Conservation (phyloP, 2,329 filamentous ascomycete species). For the Sclerotinia nivalis region DNA sequence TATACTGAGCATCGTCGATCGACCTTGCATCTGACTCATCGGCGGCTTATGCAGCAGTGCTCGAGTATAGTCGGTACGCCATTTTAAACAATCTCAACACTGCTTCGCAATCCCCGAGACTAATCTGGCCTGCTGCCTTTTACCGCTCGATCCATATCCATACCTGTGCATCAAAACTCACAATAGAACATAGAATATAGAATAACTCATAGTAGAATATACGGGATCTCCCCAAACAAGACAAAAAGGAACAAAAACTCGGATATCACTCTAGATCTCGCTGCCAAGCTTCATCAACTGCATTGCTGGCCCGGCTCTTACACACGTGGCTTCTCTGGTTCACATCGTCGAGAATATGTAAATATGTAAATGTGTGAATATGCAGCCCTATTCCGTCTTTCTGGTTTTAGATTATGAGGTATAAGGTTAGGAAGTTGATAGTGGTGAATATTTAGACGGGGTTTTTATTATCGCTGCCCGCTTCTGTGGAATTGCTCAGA, state of each 20-base stretch:
- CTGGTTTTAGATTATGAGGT: not conserved
- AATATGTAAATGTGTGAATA: not conserved
- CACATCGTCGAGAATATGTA: no score
- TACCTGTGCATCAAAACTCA: not conserved
- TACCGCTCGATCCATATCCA: not conserved
- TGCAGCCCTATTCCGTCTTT: not conserved
- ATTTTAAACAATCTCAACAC: not conserved
- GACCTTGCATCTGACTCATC: constrained; percentile 15
- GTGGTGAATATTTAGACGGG: no score
- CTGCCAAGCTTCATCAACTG: not conserved
- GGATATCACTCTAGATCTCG: no score
- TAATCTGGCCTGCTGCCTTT: not conserved
- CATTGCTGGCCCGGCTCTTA: not conserved
- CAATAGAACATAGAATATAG: no score
- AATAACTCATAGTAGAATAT: no score
- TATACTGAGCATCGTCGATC: not conserved
- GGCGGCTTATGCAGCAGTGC: not conserved
- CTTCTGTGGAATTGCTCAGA: not conserved
- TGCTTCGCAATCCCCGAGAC: not conserved
- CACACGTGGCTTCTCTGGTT: not conserved
- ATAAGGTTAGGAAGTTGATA: no score
- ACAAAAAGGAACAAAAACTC: not conserved
- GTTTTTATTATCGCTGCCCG: not conserved
- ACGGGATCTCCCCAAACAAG: not conserved
- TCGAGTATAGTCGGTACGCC: no score